Evolutionary conservation across 176 grass and related monocot genomes (phyloP).

Genomic region (Coix lacrymajobi): DNA sequence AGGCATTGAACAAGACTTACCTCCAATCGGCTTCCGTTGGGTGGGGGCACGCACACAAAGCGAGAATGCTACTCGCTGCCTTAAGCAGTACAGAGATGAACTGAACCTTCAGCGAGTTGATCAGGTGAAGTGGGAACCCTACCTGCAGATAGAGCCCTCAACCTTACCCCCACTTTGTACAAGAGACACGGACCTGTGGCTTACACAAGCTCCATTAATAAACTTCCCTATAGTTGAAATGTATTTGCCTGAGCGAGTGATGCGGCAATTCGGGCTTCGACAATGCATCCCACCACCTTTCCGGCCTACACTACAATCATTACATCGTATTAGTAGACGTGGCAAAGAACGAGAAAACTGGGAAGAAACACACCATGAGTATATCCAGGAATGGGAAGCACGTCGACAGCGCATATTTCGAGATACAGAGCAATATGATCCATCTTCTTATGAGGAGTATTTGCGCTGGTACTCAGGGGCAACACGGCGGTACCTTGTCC

Average conservation of each 20-base stretch:
- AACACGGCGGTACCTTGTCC: conserved; percentile 54
- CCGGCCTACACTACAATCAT: conserved; percentile 42
- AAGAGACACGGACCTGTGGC: conserved; percentile 50
- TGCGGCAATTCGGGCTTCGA: conserved; percentile 55
- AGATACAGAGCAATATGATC: conserved; percentile 50
- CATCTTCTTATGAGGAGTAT: conserved; percentile 56
- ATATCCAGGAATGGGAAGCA: conserved; percentile 58
- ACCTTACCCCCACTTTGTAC: conserved; percentile 46
- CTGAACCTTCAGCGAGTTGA: conserved; percentile 51
- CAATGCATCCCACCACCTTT: conserved; percentile 58
- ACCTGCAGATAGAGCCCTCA: conserved; percentile 32
- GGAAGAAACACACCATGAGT: conserved; percentile 46
- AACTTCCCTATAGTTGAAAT: conserved; percentile 69
- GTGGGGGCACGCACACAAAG: conserved; percentile 48
- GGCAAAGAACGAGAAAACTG: conserved; percentile 49
- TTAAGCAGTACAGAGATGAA: conserved; percentile 63
- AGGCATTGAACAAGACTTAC: conserved; percentile 23
- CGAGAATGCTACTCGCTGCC: conserved; percentile 50
- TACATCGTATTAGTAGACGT: conserved; percentile 61
- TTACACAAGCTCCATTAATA: conserved; percentile 59
- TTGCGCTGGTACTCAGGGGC: conserved; percentile 55
- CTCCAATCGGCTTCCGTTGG: conserved; percentile 59
- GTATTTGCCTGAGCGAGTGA: conserved; percentile 65
- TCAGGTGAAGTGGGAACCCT: conserved; percentile 62
- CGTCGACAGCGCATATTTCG: conserved; percentile 50